Percentiles rank a stretch among this genome's conserved stretches.
phyloP scores from a whole-genome alignment of 805 yeast species.

The Zygotorulaspora danielsina region DNA sequence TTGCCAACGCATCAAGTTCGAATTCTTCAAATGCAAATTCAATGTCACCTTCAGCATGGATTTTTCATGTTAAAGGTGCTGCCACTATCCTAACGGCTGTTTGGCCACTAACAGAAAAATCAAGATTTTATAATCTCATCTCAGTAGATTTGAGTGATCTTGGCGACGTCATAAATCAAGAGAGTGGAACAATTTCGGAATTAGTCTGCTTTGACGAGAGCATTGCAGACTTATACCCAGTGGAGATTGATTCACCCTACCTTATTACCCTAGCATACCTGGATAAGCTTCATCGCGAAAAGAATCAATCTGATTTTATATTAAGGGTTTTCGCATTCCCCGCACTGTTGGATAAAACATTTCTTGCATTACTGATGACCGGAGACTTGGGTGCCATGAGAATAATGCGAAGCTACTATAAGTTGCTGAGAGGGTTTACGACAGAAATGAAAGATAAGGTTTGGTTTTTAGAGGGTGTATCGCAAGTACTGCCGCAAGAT shows the following conservation, averaged over 20 bases:
- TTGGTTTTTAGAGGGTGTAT: conserved; percentile 92
- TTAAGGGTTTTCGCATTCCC: conserved; percentile 88
- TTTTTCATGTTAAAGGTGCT: conserved; percentile 94
- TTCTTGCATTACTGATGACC: conserved; percentile 69
- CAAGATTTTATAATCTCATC: conserved; percentile 62
- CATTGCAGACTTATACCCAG: conserved; percentile 81
- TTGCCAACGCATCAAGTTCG: conserved; percentile 79
- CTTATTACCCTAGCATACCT: conserved; percentile 80
- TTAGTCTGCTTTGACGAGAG: conserved; percentile 81
- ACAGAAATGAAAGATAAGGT: conserved; percentile 83
- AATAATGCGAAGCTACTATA: conserved; percentile 84
- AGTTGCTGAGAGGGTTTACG: conserved; percentile 73
- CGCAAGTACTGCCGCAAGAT: conserved; percentile 83
- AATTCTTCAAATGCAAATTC: conserved; percentile 35
- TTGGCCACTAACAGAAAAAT: conserved; percentile 78
- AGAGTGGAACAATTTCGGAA: conserved; percentile 45
- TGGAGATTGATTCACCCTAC: conserved; percentile 77
- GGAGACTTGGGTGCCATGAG: conserved; percentile 88
- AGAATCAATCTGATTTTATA: conserved; percentile 80
- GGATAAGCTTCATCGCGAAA: conserved; percentile 76
- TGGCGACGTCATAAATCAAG: conserved; percentile 53
- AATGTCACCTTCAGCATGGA: conserved; percentile 93
- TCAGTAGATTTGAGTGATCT: conserved; percentile 88
- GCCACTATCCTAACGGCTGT: conserved; percentile 93
- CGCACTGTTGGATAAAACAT: conserved; percentile 78